Percentiles rank a stretch among this genome's conserved stretches.
phyloP scores from a whole-genome alignment of 768 basidiomycete species.

The Rhizopogon salebrosus region DNA sequence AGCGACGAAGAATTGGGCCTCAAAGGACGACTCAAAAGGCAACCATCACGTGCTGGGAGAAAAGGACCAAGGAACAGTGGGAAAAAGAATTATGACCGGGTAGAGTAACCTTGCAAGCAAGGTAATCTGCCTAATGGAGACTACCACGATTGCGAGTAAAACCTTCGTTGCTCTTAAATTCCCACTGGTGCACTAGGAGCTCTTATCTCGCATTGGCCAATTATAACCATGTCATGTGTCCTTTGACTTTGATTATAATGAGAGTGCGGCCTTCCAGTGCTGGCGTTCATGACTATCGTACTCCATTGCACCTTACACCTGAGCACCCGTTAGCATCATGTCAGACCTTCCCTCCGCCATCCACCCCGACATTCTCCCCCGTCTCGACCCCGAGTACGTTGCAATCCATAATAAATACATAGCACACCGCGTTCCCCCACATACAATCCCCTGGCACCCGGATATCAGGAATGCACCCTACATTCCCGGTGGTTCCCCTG shows the following conservation, averaged over 20 bases:
- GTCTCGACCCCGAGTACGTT: slow-evolving; percentile 61
- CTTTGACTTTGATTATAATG: background rate
- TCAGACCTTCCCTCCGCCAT: slow-evolving; percentile 39
- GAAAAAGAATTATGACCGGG: too few species aligned
- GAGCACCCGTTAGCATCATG: slow-evolving; percentile 2
- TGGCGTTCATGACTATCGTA: background rate
- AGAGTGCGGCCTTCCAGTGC: background rate
- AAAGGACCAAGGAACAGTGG: too few species aligned
- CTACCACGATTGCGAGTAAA: too few species aligned
- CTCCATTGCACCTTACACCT: background rate
- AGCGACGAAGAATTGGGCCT: too few species aligned
- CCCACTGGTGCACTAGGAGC: background rate
- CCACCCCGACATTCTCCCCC: slow-evolving; percentile 51
- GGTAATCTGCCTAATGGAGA: too few species aligned
- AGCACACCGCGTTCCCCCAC: slow-evolving; percentile 40
- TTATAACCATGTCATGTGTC: slow-evolving; percentile 13
- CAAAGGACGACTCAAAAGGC: too few species aligned
- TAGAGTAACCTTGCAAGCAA: too few species aligned
- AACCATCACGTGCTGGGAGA: too few species aligned
- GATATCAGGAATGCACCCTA: slow-evolving; percentile 44
- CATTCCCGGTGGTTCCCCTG: slow-evolving; percentile 50
- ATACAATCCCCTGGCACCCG: slow-evolving; percentile 58
- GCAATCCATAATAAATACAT: slow-evolving; percentile 49
- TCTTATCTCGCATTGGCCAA: slow-evolving; percentile 1
- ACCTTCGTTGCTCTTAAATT: background rate